Evolutionary conservation across 2,329 filamentous ascomycete species (phyloP).

Genomic region (Claviceps sp.): DNA sequence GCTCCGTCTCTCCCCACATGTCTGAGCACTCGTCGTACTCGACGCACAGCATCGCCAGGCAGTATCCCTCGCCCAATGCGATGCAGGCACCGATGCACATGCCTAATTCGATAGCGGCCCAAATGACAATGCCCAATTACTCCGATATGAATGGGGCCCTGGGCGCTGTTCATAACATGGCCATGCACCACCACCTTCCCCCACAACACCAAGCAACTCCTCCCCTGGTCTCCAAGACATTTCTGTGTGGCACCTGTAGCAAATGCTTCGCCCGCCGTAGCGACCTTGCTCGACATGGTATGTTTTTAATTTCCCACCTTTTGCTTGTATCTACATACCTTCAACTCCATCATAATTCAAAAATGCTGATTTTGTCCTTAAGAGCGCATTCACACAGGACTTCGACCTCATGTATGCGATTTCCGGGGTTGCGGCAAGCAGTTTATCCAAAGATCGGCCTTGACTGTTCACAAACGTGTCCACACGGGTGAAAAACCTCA

Average conservation of each 20-base stretch:
- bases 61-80: slow-evolving; percentile 39
- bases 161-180: slow-evolving; percentile 23
- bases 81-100: slow-evolving; percentile 39
- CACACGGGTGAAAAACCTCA: slow-evolving; percentile 98
- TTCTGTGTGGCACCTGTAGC: slow-evolving; percentile 76
- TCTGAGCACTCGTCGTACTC: slow-evolving; percentile 47
- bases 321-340: background rate
- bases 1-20: slow-evolving; percentile 44
- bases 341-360: background rate
- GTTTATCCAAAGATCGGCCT: slow-evolving; percentile 90
- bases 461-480: slow-evolving; percentile 90
- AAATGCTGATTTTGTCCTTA: background rate
- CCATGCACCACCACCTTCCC: slow-evolving; percentile 25
- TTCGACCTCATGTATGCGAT: slow-evolving; percentile 86
- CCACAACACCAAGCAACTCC: slow-evolving; percentile 21
- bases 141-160: slow-evolving; percentile 21
- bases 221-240: slow-evolving; percentile 47
- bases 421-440: slow-evolving; percentile 81
- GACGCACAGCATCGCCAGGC: slow-evolving; percentile 31
- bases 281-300: slow-evolving; percentile 90
- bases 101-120: slow-evolving; percentile 26
- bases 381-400: slow-evolving; percentile 93
- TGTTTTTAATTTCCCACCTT: slow-evolving; percentile 18
- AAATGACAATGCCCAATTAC: slow-evolving; percentile 30
- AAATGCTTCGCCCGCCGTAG: slow-evolving; percentile 90